Conservation (phyloP, 2,329 filamentous ascomycete genomes). For the Torrubiella hemipterigena region DNA sequence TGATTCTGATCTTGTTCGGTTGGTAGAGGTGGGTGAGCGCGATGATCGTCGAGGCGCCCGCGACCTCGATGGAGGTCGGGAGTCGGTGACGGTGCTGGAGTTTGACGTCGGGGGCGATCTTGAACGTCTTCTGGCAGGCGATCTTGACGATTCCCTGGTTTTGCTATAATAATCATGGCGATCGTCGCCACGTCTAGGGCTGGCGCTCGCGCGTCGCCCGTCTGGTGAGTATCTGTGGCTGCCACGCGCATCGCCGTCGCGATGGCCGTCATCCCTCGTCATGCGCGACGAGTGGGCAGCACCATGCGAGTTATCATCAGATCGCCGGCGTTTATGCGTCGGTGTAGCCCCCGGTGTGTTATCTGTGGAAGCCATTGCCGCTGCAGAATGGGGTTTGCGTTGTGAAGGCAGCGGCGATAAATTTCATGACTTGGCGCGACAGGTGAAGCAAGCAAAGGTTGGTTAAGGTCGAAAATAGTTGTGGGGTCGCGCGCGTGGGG, state of each 20-base stretch:
- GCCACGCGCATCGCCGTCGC: slow-evolving; percentile 4
- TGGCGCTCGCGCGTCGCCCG: slow-evolving; percentile 9
- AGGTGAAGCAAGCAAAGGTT: too few relatives aligned
- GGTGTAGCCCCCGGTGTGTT: slow-evolving; percentile 14
- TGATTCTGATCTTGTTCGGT: slow-evolving; percentile 18
- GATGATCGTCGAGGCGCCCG: slow-evolving; percentile 17
- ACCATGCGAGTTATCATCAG: slow-evolving; percentile 15
- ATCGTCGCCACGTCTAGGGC: slow-evolving; percentile 11
- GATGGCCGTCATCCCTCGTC: slow-evolving; percentile 8
- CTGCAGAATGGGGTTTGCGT: too few relatives aligned
- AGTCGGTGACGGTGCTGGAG: slow-evolving; percentile 25
- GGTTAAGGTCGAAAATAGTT: too few relatives aligned
- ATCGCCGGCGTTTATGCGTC: slow-evolving; percentile 20
- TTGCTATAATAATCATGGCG: slow-evolving; percentile 15
- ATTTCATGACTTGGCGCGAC: too few relatives aligned
- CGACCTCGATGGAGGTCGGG: slow-evolving; percentile 19
- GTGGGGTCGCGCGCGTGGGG: too few relatives aligned
- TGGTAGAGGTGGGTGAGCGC: slow-evolving; percentile 16
- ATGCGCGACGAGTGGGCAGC: slow-evolving; percentile 12
- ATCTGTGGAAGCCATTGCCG: slow-evolving; percentile 17
- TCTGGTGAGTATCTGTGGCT: slow-evolving; percentile 3
- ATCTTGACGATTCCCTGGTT: slow-evolving; percentile 17
- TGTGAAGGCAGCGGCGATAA: too few relatives aligned
- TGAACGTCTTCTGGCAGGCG: slow-evolving; percentile 18
- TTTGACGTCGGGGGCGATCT: slow-evolving; percentile 20